Evolutionary conservation across 2,329 filamentous ascomycete genomes (phyloP).

Genomic region (Fusarium sambucinum): DNA sequence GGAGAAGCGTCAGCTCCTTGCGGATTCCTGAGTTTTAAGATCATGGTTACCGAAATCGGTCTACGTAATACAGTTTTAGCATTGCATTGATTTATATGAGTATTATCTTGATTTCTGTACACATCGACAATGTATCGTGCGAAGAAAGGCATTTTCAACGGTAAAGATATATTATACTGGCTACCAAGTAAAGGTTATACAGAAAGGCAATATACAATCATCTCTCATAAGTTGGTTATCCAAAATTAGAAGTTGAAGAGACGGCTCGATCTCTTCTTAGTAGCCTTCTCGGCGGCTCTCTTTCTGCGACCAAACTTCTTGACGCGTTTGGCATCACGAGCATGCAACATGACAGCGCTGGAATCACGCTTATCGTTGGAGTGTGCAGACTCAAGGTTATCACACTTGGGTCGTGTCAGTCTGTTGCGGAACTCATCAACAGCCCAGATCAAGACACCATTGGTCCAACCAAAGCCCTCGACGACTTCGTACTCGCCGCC

Average conservation of each 20-base stretch:
- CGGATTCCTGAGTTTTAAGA: not conserved
- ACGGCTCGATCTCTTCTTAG: slow-evolving; percentile 32
- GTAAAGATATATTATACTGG: not conserved
- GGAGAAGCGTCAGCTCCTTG: slow-evolving; percentile 33
- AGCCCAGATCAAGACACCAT: slow-evolving; percentile 75
- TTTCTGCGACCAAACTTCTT: slow-evolving; percentile 59
- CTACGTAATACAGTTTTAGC: not conserved
- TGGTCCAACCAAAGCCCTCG: slow-evolving; percentile 78
- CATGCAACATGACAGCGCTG: slow-evolving; percentile 61
- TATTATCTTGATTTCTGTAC: not conserved
- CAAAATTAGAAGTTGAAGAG: slow-evolving; percentile 18
- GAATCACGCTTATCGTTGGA: slow-evolving; percentile 51
- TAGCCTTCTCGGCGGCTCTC: slow-evolving; percentile 29
- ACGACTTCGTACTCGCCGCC: slow-evolving; percentile 78
- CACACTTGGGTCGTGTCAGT: slow-evolving; percentile 68
- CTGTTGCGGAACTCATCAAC: slow-evolving; percentile 71
- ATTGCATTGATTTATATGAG: not conserved
- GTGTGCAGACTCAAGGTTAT: slow-evolving; percentile 60
- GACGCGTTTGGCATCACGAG: slow-evolving; percentile 60
- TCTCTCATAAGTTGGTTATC: slow-evolving; percentile 9
- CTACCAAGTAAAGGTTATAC: slow-evolving; percentile 5
- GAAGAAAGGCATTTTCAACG: not conserved
- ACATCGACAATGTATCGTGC: not conserved
- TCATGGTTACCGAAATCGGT: not conserved
- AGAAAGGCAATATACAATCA: slow-evolving; percentile 3